Base-by-base conservation (phyloP, 2,329 filamentous ascomycete genomes). In the Fusarium goolgardi region DNA sequence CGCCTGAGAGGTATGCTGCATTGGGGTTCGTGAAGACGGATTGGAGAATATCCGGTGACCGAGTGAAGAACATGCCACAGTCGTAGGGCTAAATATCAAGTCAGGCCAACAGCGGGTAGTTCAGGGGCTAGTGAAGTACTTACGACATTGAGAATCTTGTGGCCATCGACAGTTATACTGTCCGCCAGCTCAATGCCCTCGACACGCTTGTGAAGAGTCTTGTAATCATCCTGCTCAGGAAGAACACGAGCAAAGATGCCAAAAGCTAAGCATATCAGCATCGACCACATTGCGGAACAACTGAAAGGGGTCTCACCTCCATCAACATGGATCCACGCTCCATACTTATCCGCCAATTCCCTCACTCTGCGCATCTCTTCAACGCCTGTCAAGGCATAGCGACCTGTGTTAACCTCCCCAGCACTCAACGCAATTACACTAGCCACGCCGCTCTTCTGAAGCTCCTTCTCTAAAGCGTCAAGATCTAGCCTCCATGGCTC, bases 101-200 rank as follows among this genome's bases (percentile, higher is more conserved):
- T 73, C 45, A 69, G 65, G 13, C 23, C n/a, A 20, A 11, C 43
- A 34, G 8, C 8, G 10, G 20, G 6, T 44, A 12, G 11, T 16
- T 11, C 29, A 18, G 29, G 40, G 29, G n/a, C 20, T 29, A 29
- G 20, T 31, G 29, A 13, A 25, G n/a, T 23, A 84, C 86, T 63
- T 78, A 90, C 88, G 45, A 97, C 93, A 71, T 97, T 97, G 63
- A 98, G 85, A n/a, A 97, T 81, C 75, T 97, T 97, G 78, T 98
- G 95, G 0, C 87, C 91, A 73, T 97, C 94, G 4, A 91, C 90
- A 0, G 93, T 90, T 70, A 97, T 94, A 51, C 92, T 96, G 75
- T 97, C 93, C 5, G 92, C 93, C 4, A 97, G 82, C 64, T 97
- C 90, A 15, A 97, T 78, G 1, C 92, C 92, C 6, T 86, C 83